Base-by-base conservation (phyloP, 371 early-diverging fungal genomes). In the Mortierella sp. region DNA sequence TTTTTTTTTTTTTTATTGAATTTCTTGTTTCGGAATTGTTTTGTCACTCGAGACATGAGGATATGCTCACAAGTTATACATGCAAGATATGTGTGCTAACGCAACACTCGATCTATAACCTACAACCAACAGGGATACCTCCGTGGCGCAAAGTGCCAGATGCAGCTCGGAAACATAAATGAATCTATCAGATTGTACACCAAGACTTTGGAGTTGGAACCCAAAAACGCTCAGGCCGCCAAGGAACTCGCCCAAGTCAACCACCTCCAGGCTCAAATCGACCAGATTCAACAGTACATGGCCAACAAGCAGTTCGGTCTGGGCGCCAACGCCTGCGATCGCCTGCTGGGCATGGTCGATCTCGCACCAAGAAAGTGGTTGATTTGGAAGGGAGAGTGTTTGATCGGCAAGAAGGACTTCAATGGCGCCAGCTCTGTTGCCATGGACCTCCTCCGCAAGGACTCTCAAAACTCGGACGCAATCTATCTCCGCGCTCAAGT, bases 401-500 rank as follows among this genome's bases (percentile, higher is more conserved):
- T 95, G 63, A 75, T 94, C 20, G 93, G 90, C 24, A 87, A 88
- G 68, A 87, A 90, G 72, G 92, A 93, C 26, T 87, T 89, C 61
- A 90, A 86, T 20, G 94, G 93, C 69, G 94, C 95, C 18, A 87
- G 89, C 47, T 86, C 88, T 32, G 85, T 94, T 32, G 91, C 83
- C 57, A 78, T 78, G 84, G 78, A 87, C 18, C 81, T 92, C 20
- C 83, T 94, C 18, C 87, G 91, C 30, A 66, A 78, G 58, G 92
- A 95, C 72, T 73, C 89, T 4, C 90, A 90, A 73, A 93, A 94
- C 83, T 87, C 94, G 6, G 95, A 95, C 76, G 95, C 94, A 0
- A 84, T 94, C 62, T 90, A 88, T 37, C 76, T 94, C 43, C 84
- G 94, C 55, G 96, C 95, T 2, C 88, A 88, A 62, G 89, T 94